Evolutionary conservation across 2,329 filamentous ascomycete species (phyloP).

Genomic region (Apiospora marii): DNA sequence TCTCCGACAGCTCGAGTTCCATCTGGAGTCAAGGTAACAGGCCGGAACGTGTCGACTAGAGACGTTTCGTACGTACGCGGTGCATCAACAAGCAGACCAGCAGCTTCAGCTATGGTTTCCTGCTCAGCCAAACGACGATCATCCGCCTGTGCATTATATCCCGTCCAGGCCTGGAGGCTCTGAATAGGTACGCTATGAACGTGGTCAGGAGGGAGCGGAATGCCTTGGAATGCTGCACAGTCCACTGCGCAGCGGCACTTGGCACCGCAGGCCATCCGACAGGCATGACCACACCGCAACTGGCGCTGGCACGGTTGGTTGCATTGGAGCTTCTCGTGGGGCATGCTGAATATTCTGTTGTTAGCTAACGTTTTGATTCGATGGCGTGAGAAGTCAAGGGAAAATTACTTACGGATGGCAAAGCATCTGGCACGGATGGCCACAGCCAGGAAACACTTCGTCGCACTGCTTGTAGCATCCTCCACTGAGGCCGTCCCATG

Average conservation of each 20-base stretch:
- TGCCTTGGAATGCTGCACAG: slow-evolving; percentile 19
- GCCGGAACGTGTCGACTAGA: neutral
- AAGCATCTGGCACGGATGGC: slow-evolving; percentile 39
- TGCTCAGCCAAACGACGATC: neutral
- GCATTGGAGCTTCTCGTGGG: slow-evolving; percentile 39
- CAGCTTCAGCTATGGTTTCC: neutral
- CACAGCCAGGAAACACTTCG: slow-evolving; percentile 35
- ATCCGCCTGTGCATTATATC: neutral
- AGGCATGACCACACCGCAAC: slow-evolving; percentile 39
- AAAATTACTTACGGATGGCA: slow-evolving; percentile 41
- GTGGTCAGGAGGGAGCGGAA: neutral
- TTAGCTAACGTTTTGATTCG: neutral
- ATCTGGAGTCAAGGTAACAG: neutral
- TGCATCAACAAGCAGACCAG: neutral
- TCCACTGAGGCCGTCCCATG: slow-evolving; percentile 54
- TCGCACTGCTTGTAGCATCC: slow-evolving; percentile 38
- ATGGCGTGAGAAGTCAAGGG: neutral
- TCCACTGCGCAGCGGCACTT: slow-evolving; percentile 33
- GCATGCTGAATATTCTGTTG: slow-evolving; percentile 31
- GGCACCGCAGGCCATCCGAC: slow-evolving; percentile 39
- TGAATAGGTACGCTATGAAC: neutral
- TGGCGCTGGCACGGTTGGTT: slow-evolving; percentile 36
- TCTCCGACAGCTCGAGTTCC: neutral
- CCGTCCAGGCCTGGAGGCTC: neutral
- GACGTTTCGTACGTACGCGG: neutral